phyloP scores from a whole-genome alignment of 228 moss, liverwort and hornwort species.

The Sphagnum magellanicum region DNA sequence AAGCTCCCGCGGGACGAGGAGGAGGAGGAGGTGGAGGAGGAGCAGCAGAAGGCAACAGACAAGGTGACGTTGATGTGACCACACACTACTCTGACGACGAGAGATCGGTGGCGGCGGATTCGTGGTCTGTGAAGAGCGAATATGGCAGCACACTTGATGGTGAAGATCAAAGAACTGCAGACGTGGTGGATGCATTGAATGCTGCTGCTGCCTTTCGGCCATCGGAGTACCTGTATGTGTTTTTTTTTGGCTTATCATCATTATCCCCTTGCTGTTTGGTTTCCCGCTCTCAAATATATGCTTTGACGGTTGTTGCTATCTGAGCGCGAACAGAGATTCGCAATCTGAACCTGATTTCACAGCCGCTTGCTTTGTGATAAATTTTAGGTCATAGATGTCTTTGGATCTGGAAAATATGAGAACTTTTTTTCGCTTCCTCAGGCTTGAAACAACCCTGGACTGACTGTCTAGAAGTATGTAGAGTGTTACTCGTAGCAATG shows the following conservation, averaged over 20 bases:
- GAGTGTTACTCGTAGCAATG: too few relatives aligned
- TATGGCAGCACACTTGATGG: conserved; percentile 94
- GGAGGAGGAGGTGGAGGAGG: background rate
- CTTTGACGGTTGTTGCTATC: too few relatives aligned
- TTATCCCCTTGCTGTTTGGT: background rate
- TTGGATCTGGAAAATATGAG: too few relatives aligned
- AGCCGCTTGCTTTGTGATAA: too few relatives aligned
- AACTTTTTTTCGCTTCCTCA: too few relatives aligned
- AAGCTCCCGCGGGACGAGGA: conserved; percentile 8
- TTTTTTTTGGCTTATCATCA: background rate
- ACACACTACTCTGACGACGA: conserved; percentile 91
- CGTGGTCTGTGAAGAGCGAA: conserved; percentile 96
- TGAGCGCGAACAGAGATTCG: too few relatives aligned
- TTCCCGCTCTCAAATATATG: too few relatives aligned
- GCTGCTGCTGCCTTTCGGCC: conserved; percentile 59
- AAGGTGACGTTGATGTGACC: conserved; percentile 32
- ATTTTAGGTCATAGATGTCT: too few relatives aligned
- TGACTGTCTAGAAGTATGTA: too few relatives aligned
- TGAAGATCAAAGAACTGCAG: conserved; percentile 78
- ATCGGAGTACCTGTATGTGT: conserved; percentile 55
- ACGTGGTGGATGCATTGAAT: conserved; percentile 68
- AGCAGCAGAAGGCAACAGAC: conserved; percentile 9
- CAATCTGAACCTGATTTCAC: too few relatives aligned
- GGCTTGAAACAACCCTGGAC: too few relatives aligned
- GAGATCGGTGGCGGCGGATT: conserved; percentile 92